Evolutionary conservation across 2,329 filamentous ascomycete species (phyloP).

Genomic region (Diplocarpon mali): DNA sequence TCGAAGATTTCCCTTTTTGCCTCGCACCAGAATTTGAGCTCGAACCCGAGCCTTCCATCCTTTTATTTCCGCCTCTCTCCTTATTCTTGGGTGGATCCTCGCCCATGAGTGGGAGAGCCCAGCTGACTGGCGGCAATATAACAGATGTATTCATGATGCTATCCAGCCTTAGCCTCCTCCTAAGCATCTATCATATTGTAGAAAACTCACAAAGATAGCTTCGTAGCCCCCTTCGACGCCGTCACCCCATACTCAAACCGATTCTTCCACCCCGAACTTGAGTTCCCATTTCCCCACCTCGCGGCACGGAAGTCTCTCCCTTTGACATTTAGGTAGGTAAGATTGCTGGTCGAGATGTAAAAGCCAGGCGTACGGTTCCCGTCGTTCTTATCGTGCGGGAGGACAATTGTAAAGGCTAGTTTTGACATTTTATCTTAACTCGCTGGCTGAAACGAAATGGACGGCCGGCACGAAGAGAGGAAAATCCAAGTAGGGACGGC

Average conservation of each 20-base stretch:
- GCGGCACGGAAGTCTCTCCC: constrained; percentile 1
- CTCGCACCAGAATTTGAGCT: no score
- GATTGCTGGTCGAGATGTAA: constrained; percentile 8
- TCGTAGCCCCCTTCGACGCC: constrained; percentile 5
- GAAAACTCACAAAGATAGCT: constrained; percentile 7
- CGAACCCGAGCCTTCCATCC: not conserved
- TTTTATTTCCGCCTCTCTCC: not conserved
- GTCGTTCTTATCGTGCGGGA: constrained; percentile 5
- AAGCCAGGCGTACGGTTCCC: constrained; percentile 5
- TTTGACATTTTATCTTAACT: constrained; percentile 6
- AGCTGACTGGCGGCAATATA: constrained; percentile 4
- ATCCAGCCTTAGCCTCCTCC: not conserved
- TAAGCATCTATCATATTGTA: not conserved
- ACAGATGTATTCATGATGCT: constrained; percentile 9
- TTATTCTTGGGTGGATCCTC: not conserved
- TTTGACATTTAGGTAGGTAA: constrained; percentile 6
- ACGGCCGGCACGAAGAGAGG: not conserved
- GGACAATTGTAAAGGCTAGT: constrained; percentile 6
- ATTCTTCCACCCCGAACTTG: constrained; percentile 7
- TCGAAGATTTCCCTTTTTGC: no score
- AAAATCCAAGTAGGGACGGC: no score
- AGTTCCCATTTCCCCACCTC: constrained; percentile 6
- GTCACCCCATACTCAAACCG: constrained; percentile 10
- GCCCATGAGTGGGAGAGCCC: constrained; percentile 1
- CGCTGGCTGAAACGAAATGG: not conserved